phyloP scores from a whole-genome alignment of 352 stramenopile genomes.

The Detonula confervacea region DNA sequence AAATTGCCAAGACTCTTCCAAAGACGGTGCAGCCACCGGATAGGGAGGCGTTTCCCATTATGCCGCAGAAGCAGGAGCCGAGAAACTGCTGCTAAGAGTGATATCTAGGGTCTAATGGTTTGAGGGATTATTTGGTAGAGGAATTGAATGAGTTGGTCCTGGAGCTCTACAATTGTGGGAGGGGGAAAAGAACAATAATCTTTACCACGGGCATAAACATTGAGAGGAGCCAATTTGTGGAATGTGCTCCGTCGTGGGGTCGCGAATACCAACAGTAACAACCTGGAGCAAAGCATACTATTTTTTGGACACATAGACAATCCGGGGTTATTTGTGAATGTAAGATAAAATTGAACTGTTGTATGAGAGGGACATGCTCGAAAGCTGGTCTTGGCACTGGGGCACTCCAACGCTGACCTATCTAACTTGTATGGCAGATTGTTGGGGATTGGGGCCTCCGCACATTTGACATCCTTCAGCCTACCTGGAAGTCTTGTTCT shows the following conservation, averaged over 20 bases:
- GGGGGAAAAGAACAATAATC: neutral
- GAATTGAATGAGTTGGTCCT: neutral
- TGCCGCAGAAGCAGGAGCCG: conserved; percentile 72
- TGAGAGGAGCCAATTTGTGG: too few relatives aligned
- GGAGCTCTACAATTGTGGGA: neutral
- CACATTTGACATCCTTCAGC: too few relatives aligned
- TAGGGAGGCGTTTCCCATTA: conserved; percentile 85
- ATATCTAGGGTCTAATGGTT: neutral
- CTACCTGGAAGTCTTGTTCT: too few relatives aligned
- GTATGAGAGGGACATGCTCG: neutral
- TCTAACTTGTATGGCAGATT: too few relatives aligned
- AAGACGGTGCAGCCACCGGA: conserved; percentile 83
- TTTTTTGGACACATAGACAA: neutral
- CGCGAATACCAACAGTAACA: too few relatives aligned
- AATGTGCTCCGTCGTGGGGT: too few relatives aligned
- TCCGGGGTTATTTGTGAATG: neutral
- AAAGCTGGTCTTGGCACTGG: neutral
- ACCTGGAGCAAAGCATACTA: too few relatives aligned
- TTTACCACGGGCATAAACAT: too few relatives aligned
- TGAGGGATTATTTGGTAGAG: neutral
- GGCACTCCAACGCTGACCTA: neutral
- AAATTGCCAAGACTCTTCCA: conserved; percentile 91
- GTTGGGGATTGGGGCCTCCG: too few relatives aligned
- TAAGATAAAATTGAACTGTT: neutral
- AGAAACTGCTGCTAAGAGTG: conserved; percentile 73